phyloP scores from a whole-genome alignment of 345 rosid genomes.

The Turnera subulata region DNA sequence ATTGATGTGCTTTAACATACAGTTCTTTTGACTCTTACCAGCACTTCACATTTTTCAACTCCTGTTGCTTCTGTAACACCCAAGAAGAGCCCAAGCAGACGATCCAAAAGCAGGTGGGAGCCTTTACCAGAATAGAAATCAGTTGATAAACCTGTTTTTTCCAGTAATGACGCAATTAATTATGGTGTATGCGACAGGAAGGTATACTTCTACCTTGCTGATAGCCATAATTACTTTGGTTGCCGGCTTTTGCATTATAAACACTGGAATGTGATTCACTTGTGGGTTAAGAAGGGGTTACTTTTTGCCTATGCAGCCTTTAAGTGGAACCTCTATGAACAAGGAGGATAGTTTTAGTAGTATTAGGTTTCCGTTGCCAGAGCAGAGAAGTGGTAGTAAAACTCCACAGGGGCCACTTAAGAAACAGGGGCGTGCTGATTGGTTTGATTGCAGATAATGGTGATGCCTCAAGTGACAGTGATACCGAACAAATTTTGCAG shows the following conservation, averaged over 20 bases:
- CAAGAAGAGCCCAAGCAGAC: conserved; percentile 63
- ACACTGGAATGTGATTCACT: background rate
- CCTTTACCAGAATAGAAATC: conserved; percentile 71
- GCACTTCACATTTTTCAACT: conserved; percentile 36
- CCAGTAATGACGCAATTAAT: conserved; percentile 36
- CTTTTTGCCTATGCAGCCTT: conserved; percentile 37
- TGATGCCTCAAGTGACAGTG: conserved; percentile 94
- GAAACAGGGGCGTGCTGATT: conserved; percentile 65
- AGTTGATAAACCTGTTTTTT: conserved; percentile 40
- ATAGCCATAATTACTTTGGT: background rate
- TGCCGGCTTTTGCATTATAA: conserved; percentile 1
- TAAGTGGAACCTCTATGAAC: conserved; percentile 35
- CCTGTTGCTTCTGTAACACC: conserved; percentile 32
- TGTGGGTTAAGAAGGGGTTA: conserved; percentile 6
- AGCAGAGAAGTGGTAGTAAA: conserved; percentile 50
- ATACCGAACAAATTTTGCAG: conserved; percentile 74
- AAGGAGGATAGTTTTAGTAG: conserved; percentile 46
- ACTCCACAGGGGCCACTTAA: conserved; percentile 61
- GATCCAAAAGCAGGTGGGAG: conserved; percentile 98
- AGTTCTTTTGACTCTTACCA: conserved; percentile 6
- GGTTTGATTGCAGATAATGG: conserved; percentile 46
- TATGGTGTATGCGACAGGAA: conserved; percentile 63
- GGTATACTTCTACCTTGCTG: conserved; percentile 33
- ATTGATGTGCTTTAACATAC: background rate
- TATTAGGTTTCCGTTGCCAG: conserved; percentile 31